Evolutionary conservation across 2,329 filamentous ascomycete genomes (phyloP), one percentile per base, ranked within the genome.

Genomic region (Lasiodiplodia sp.): DNA sequence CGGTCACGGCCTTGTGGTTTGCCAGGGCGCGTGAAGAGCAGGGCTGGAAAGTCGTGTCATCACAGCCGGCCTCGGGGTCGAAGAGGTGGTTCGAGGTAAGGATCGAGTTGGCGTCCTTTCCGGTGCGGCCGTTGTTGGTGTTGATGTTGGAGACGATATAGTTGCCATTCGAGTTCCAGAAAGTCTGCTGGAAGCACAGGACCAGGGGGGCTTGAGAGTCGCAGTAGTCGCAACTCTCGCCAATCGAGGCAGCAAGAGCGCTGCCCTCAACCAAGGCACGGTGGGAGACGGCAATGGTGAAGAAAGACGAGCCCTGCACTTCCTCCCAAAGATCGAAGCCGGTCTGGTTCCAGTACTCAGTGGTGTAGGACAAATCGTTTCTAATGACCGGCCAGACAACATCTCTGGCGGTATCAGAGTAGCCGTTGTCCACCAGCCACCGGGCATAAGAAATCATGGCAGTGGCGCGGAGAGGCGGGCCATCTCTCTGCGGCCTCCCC

Each of bases 281-380:
- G 5, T 76, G 73, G 57, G 79, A 79, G 16, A 79, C 79, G 71
- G 79, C 78, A 11, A 77, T 72, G 12, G 78, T 82, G 72, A 81
- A 82, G 74, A 81, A 81, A 67, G 80, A 78, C 55, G 79, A 71
- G 6, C 82, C 82, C 51, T 79, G 73, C 10, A 82, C 78, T 71
- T 83, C 82, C 67, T 83, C 82, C 67, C 82, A 83, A 1, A 83
- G 73, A 67, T 83, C 82, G 65, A 83, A 83, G 3, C 80, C 76
- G 47, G 82, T 77, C 66, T 84, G 80, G 34, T 79, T 79, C 82
- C 82, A 83, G 71, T 74, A 78, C 55, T 80, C 77, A 10, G 78
- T 77, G 3, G 82, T 77, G 65, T 83, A 83, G 57, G 83, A 81
- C 12, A 83, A 71, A 70, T 83, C 82, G 1, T 81, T 80, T 69